Percentiles rank a stretch among this genome's conserved stretches.
phyloP scores from a whole-genome alignment of 2,329 filamentous ascomycete genomes.

The Pseudogymnoascus sp. region DNA sequence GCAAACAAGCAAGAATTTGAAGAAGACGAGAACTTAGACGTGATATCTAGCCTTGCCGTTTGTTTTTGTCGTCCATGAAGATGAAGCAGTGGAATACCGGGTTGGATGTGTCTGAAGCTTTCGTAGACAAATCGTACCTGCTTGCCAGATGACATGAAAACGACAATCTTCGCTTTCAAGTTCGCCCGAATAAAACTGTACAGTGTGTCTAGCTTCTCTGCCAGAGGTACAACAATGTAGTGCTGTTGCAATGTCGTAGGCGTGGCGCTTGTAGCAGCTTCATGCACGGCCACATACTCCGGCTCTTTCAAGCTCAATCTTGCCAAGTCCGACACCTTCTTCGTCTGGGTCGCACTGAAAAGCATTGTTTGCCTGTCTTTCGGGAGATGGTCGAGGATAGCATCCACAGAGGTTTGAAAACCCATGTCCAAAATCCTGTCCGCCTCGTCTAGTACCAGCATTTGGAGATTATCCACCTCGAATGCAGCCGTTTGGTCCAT shows the following conservation, averaged over 20 bases:
- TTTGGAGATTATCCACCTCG: slow-evolving; percentile 82
- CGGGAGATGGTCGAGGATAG: slow-evolving; percentile 85
- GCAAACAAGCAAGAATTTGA: slow-evolving; percentile 87
- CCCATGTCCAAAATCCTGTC: slow-evolving; percentile 98
- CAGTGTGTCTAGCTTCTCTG: slow-evolving; percentile 84
- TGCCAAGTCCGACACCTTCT: slow-evolving; percentile 85
- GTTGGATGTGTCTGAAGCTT: slow-evolving; percentile 83
- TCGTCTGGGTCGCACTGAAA: slow-evolving; percentile 94
- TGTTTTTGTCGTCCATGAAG: slow-evolving; percentile 94
- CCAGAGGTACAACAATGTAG: slow-evolving; percentile 77
- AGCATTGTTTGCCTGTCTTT: slow-evolving; percentile 81
- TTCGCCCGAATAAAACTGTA: slow-evolving; percentile 90
- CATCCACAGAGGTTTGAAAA: slow-evolving; percentile 84
- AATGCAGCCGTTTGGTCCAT: slow-evolving; percentile 88
- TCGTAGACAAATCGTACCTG: slow-evolving; percentile 96
- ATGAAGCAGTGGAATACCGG: slow-evolving; percentile 87
- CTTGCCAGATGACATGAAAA: slow-evolving; percentile 92
- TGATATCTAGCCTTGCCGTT: slow-evolving; percentile 78
- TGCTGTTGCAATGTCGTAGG: slow-evolving; percentile 81
- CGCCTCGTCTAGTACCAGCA: slow-evolving; percentile 90
- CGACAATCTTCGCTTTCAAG: slow-evolving; percentile 87
- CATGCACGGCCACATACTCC: slow-evolving; percentile 92
- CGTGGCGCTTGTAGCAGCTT: slow-evolving; percentile 70
- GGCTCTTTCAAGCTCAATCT: slow-evolving; percentile 81
- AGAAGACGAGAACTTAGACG: slow-evolving; percentile 69